Base-by-base conservation (phyloP, 352 stramenopile genomes). In the Elongisporangium undulatum region DNA sequence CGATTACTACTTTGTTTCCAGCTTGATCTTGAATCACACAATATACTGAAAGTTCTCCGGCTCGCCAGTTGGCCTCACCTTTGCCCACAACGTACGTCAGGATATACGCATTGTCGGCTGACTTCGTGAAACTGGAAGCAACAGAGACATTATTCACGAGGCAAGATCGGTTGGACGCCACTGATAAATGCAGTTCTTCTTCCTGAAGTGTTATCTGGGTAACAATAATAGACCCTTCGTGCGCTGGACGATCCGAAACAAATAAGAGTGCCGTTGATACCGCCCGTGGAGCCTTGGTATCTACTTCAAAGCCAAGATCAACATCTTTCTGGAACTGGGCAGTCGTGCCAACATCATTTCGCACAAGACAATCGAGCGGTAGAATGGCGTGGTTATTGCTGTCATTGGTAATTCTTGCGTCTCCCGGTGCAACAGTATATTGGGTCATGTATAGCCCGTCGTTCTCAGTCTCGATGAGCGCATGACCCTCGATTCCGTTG, bases 371-470 rank as follows among this genome's bases (percentile, higher is more conserved):
- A 38, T 73, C 66, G 17, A 88, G 51, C 5, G 67, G 69, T 54
- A 88, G 67, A 48, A 72, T 68, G 16, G 59, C 53, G 41, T 67
- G 62, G 15, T 72, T 60, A 20, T 64, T 63, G 13, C 34, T 45
- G 17, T 45, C 13, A 3, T 29, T 12, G 39, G 29, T 17, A 15
- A 73, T 55, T 54, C 71, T 80, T 15, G 19, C 50, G 50, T 88
- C 78, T 22, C 75, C 78, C 3, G 65, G 55, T 10, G 62, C 23
- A 23, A 88, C 72, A 5, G 72, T 83, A 64, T 88, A 88, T 58
- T 88, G 75, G 45, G 77, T 79, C 73, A 88, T 82, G 55, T 88
- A 88, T 39, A 88, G 78, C 0, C 75, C 78, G 21, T 79, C 67
- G 61, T 88, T 75, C 26, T 85, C 67, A 1, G 72, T 66, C 17